phyloP scores from a whole-genome alignment of 306 rosid genomes.

The Sophora flavescens region DNA sequence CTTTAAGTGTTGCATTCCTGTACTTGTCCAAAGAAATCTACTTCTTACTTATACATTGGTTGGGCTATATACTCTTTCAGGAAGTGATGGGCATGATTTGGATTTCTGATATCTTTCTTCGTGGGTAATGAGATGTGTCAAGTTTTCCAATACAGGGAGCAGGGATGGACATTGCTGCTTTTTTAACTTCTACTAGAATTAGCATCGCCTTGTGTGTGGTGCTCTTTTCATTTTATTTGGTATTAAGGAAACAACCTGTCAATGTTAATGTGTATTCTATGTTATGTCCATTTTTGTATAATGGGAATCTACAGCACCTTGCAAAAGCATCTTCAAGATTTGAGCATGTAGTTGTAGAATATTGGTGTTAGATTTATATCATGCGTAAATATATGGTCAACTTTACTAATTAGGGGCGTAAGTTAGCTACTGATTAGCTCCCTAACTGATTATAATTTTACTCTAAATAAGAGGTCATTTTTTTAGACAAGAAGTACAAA shows the following conservation, averaged over 20 bases:
- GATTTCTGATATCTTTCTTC: conserved; percentile 44
- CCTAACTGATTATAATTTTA: conserved; percentile 1
- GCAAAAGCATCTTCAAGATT: not conserved
- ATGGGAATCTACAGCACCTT: not conserved
- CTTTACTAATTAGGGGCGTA: not conserved
- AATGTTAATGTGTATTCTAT: conserved; percentile 64
- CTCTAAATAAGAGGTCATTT: not conserved
- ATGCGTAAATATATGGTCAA: not conserved
- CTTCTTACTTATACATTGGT: conserved; percentile 34
- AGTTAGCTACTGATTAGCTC: conserved; percentile 3
- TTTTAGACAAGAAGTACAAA: not conserved
- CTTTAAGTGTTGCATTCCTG: conserved; percentile 22
- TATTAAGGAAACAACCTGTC: conserved; percentile 93
- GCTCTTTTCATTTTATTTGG: conserved; percentile 78
- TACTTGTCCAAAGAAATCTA: conserved; percentile 40
- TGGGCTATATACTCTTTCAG: conserved; percentile 47
- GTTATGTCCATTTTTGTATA: not conserved
- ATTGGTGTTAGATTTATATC: conserved; percentile 4
- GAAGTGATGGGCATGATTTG: conserved; percentile 43
- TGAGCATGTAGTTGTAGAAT: not conserved
- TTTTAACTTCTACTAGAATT: conserved; percentile 92
- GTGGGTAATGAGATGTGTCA: conserved; percentile 45
- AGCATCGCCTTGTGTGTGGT: conserved; percentile 72
- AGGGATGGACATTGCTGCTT: conserved; percentile 85
- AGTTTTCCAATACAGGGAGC: conserved; percentile 47